Evolutionary conservation across 257 asterid species (phyloP), one percentile per base, ranked within the genome.

Genomic region (Osmanthus fragrans): DNA sequence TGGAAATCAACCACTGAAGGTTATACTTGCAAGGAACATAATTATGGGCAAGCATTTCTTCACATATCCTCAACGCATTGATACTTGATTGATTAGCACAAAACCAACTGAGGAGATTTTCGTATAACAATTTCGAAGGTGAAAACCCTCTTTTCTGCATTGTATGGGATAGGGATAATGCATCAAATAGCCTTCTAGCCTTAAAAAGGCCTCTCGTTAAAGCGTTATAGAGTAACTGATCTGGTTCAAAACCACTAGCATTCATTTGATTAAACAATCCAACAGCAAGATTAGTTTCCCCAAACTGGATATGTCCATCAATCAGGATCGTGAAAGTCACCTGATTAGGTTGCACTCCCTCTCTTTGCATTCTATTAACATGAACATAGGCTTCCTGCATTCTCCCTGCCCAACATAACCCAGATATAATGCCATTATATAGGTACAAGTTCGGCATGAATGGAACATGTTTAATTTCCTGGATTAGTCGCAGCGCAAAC

Each of bases 321-420:
- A 89, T 87, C 33, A 89, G 87, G 80, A 89, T 84, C 34, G 90
- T 89, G 81, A 83, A 89, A 36, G 93, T 89, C 72, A 90, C 96
- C 25, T 72, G 74, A 86, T 90, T 90, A 36, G 92, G 93, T 40
- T 54, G 71, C 82, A 90, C n/a, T 33, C 91, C 88, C 32, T 86
- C 86, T 11, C 73, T 73, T 78, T 74, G 80, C 91, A 89, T 90
- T 56, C 36, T 69, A 60, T 75, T 67, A 71, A 90, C 83, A 82
- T 87, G 86, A 72, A 63, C 76, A 51, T 87, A 80, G 16, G 96
- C 96, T 37, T 86, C 90, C 18, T 83, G 54, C 92, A 87, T 86
- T 75, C 64, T 72, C 30, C 72, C 77, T 47, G 87, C 83, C 81
- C 84, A 83, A 81, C 96, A 89, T 33, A 86, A 74, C 9, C 87